Percentiles rank a stretch among this genome's conserved stretches.
phyloP scores from a whole-genome alignment of 495 filamentous ascomycete genomes.

The Tuber umbilicatum region DNA sequence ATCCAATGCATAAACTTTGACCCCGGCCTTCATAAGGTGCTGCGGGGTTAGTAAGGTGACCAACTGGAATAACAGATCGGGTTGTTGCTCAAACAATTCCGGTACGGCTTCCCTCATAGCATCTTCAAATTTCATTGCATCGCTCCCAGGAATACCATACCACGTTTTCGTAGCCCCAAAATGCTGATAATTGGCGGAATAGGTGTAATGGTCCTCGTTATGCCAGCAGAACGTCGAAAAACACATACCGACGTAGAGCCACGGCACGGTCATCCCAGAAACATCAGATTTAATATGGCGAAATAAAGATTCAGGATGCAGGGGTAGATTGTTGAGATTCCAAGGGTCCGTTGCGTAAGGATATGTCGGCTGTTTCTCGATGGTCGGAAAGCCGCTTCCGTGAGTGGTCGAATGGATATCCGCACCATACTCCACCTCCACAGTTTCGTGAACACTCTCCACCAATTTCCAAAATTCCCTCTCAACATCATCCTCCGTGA shows the following conservation, averaged over 20 bases:
- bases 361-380: slow-evolving; percentile 83
- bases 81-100: slow-evolving; percentile 93
- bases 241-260: slow-evolving; percentile 99
- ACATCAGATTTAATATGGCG: slow-evolving; percentile 97
- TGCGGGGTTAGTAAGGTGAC: slow-evolving; percentile 91
- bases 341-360: slow-evolving; percentile 82
- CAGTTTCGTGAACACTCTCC: slow-evolving; percentile 84
- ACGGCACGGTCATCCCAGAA: slow-evolving; percentile 99
- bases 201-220: slow-evolving; percentile 95
- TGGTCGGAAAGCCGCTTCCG: slow-evolving; percentile 92
- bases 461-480: slow-evolving; percentile 95
- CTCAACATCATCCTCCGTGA: slow-evolving; percentile 94
- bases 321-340: slow-evolving; percentile 91
- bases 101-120: slow-evolving; percentile 94
- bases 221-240: slow-evolving; percentile 99
- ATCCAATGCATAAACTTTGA: slow-evolving; percentile 85
- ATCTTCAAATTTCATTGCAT: slow-evolving; percentile 87
- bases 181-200: slow-evolving; percentile 98
- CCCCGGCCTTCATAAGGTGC: slow-evolving; percentile 88
- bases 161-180: slow-evolving; percentile 98
- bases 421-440: slow-evolving; percentile 96
- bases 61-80: slow-evolving; percentile 92
- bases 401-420: slow-evolving; percentile 98
- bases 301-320: slow-evolving; percentile 88
- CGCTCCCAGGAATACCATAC: slow-evolving; percentile 94